Percentiles rank a stretch among this genome's conserved stretches.
These are phyloP conservation scores for Babesia bovis DNA, from an alignment of 169 alveolate species.

Conservation along the genomic window DNA sequence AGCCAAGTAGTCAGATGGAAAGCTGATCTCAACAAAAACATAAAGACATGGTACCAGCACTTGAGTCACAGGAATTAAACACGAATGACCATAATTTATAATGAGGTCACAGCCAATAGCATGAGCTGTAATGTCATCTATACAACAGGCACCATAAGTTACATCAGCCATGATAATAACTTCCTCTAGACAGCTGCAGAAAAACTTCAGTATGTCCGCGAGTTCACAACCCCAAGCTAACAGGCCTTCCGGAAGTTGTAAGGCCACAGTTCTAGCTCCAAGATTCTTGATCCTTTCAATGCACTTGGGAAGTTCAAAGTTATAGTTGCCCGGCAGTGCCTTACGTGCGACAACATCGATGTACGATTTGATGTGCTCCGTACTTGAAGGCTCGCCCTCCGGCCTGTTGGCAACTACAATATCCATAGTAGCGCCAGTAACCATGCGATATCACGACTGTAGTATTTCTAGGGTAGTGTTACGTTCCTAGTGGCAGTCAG, in stretches of 20 bases:
- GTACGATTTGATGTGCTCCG: constrained; percentile 23
- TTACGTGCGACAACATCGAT: constrained; percentile 31
- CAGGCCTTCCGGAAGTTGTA: constrained; percentile 97
- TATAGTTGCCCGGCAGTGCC: constrained; percentile 92
- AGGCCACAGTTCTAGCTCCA: constrained; percentile 82
- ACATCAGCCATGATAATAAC: constrained; percentile 91
- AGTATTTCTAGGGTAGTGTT: too few relatives aligned
- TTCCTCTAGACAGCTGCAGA: constrained; percentile 77
- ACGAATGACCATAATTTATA: constrained; percentile 98
- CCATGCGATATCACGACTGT: too few relatives aligned
- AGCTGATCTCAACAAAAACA: constrained; percentile 94
- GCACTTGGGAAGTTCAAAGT: constrained; percentile 94
- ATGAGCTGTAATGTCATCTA: constrained; percentile 95
- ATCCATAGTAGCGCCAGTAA: constrained; percentile 5
- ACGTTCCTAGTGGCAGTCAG: too few relatives aligned
- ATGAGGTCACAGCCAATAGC: constrained; percentile 90
- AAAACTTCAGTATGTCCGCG: constrained; percentile 89
- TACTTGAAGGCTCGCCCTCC: not conserved
- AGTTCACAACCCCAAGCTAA: constrained; percentile 83
- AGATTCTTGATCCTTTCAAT: constrained; percentile 82
- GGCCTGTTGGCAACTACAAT: not conserved
- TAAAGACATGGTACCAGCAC: constrained; percentile 86
- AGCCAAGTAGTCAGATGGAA: constrained; percentile 86
- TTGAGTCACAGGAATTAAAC: constrained; percentile 92
- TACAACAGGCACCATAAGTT: constrained; percentile 99